Percentiles rank a stretch among this genome's conserved stretches.
phyloP scores from a whole-genome alignment of 345 rosid species.

The Ceriops tagal region DNA sequence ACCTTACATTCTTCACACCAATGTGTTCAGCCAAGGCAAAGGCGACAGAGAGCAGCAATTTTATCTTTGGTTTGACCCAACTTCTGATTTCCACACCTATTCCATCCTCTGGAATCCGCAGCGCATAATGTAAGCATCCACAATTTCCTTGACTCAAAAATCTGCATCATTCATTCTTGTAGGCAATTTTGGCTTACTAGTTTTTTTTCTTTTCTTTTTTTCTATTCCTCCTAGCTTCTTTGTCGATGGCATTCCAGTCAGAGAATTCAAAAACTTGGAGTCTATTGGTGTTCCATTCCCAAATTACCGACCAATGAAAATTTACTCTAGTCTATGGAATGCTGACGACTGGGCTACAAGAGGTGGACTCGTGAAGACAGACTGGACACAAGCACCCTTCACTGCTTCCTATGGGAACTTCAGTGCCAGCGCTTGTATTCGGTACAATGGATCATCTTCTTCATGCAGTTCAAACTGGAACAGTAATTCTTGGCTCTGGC shows the following conservation, averaged over 20 bases:
- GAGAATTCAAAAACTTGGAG: slow-evolving; percentile 76
- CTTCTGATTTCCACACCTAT: slow-evolving; percentile 66
- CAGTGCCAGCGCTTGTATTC: slow-evolving; percentile 13
- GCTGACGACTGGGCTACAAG: slow-evolving; percentile 78
- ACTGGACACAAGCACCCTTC: slow-evolving; percentile 65
- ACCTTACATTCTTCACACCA: slow-evolving; percentile 63
- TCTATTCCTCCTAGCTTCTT: slow-evolving; percentile 30
- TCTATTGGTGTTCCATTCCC: slow-evolving; percentile 58
- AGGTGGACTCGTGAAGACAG: slow-evolving; percentile 56
- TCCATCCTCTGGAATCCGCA: slow-evolving; percentile 62
- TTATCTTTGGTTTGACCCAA: slow-evolving; percentile 69
- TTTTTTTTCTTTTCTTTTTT: too few species aligned
- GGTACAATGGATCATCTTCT: slow-evolving; percentile 24
- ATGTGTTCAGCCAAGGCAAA: slow-evolving; percentile 60
- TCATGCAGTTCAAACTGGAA: slow-evolving; percentile 24
- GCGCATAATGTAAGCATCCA: slow-evolving; percentile 43
- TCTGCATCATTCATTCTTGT: not conserved
- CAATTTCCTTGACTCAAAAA: not conserved
- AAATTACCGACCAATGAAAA: slow-evolving; percentile 55
- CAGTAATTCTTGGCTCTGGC: slow-evolving; percentile 15
- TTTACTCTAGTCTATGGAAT: slow-evolving; percentile 62
- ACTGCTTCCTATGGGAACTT: slow-evolving; percentile 55
- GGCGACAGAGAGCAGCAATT: slow-evolving; percentile 75
- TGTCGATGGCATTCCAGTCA: slow-evolving; percentile 60
- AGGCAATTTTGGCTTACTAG: not conserved